A percentile compares a stretch with the other conserved stretches of the same genome.
Conservation (phyloP, 306 rosid species). For the Trifolium dubium region DNA sequence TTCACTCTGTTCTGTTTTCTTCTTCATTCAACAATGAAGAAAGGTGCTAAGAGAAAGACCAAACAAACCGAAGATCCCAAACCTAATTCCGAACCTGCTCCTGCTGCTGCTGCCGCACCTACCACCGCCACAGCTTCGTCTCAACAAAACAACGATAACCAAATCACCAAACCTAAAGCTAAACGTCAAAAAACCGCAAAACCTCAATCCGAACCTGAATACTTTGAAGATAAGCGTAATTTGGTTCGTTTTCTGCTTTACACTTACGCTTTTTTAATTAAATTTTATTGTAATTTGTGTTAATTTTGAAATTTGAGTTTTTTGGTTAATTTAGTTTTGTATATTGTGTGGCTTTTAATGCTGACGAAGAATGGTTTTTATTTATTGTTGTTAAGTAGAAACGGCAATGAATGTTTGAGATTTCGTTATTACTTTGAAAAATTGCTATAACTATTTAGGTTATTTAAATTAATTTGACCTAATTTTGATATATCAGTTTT, state of each 20-base stretch:
- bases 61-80: constrained; percentile 42
- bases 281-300: not conserved
- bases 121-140: constrained; percentile 8
- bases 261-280: no score
- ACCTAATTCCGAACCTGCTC: constrained; percentile 14
- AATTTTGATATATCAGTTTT: not conserved
- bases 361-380: not conserved
- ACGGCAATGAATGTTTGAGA: not conserved
- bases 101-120: not conserved
- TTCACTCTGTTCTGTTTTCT: no score
- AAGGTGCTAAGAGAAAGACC: constrained; percentile 62
- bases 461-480: constrained; percentile 1
- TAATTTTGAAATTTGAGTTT: not conserved
- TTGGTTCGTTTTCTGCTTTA: constrained; percentile 39
- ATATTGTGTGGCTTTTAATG: not conserved
- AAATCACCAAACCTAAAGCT: constrained; percentile 47
- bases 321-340: not conserved
- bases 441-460: constrained; percentile 22
- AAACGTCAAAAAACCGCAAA: constrained; percentile 62
- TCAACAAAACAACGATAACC: constrained; percentile 30
- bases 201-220: constrained; percentile 52
- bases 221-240: constrained; percentile 62
- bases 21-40: constrained; percentile 44
- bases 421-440: constrained; percentile 17
- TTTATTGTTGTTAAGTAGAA: constrained; percentile 3